phyloP scores from a whole-genome alignment of 2,329 filamentous ascomycete genomes.

The Mollisia scopiformis region DNA sequence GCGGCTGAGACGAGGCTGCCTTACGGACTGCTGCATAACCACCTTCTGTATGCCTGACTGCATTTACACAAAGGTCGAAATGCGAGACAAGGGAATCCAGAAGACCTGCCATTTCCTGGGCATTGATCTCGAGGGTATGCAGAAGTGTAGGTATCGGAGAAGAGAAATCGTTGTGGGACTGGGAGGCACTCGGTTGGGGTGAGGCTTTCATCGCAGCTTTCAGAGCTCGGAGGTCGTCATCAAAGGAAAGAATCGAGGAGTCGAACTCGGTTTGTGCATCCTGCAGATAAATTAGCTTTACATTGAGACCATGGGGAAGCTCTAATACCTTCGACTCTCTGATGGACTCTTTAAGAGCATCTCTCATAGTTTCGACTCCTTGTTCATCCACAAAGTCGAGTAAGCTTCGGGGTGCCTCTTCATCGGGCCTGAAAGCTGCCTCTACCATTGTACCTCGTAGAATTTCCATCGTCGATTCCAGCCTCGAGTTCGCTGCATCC shows the following conservation, averaged over 20 bases:
- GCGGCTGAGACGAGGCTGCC: slow-evolving; percentile 63
- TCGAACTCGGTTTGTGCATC: slow-evolving; percentile 74
- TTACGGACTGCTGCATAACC: slow-evolving; percentile 71
- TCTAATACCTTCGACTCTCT: slow-evolving; percentile 65
- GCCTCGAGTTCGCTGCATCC: slow-evolving; percentile 65
- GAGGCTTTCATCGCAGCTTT: slow-evolving; percentile 46
- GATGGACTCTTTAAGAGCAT: slow-evolving; percentile 71
- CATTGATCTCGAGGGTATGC: slow-evolving; percentile 54
- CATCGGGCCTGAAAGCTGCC: slow-evolving; percentile 60
- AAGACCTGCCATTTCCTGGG: slow-evolving; percentile 79
- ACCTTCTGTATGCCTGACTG: slow-evolving; percentile 87
- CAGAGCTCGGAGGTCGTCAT: slow-evolving; percentile 70
- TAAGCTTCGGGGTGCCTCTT: slow-evolving; percentile 63
- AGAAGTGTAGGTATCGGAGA: slow-evolving; percentile 49
- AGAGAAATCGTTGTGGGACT: slow-evolving; percentile 21
- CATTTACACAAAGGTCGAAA: slow-evolving; percentile 91
- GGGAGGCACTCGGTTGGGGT: slow-evolving; percentile 35
- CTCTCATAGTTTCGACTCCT: slow-evolving; percentile 66
- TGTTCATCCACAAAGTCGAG: slow-evolving; percentile 78
- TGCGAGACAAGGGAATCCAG: slow-evolving; percentile 82
- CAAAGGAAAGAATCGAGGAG: slow-evolving; percentile 67
- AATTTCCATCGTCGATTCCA: slow-evolving; percentile 68
- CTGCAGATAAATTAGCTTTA: slow-evolving; percentile 39
- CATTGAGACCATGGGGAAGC: not conserved
- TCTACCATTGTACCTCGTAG: slow-evolving; percentile 68